These are phyloP conservation scores for Canna indica DNA, from an alignment of 176 grass and related monocot species.

Conservation along the genomic window DNA sequence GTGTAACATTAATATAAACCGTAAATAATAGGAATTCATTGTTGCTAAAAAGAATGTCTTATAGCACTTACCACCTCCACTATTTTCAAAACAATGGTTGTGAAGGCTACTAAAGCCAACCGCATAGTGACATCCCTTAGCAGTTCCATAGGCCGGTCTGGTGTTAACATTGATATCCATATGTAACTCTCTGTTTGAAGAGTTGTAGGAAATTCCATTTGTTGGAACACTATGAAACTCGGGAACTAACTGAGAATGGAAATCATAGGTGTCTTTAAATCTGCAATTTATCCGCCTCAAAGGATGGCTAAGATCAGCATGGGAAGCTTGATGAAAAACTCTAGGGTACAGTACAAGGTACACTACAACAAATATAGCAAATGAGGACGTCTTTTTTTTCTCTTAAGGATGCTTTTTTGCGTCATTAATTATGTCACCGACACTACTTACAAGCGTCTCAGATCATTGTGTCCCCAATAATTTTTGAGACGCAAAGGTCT, in stretches of 20 bases:
- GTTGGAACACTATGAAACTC: conserved; percentile 38
- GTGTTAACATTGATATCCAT: conserved; percentile 36
- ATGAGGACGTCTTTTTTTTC: no score
- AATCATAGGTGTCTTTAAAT: conserved; percentile 43
- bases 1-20: not conserved
- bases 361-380: no score
- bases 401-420: no score
- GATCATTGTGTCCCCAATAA: no score
- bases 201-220: conserved; percentile 47
- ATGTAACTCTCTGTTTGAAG: conserved; percentile 35
- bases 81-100: conserved; percentile 53
- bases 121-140: conserved; percentile 44
- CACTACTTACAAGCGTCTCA: no score
- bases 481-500: no score
- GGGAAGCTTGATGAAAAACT: conserved; percentile 26
- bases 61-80: conserved; percentile 45
- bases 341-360: no score
- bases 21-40: not conserved
- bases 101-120: conserved; percentile 53
- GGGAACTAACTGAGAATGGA: conserved; percentile 71
- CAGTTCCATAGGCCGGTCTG: conserved; percentile 34
- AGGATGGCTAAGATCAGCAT: conserved; percentile 53
- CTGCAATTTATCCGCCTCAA: conserved; percentile 47
- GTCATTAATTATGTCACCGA: no score
- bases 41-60: not conserved